Conservation (phyloP, 192 early-diverging fungal species). For the Coemansia sp. region DNA sequence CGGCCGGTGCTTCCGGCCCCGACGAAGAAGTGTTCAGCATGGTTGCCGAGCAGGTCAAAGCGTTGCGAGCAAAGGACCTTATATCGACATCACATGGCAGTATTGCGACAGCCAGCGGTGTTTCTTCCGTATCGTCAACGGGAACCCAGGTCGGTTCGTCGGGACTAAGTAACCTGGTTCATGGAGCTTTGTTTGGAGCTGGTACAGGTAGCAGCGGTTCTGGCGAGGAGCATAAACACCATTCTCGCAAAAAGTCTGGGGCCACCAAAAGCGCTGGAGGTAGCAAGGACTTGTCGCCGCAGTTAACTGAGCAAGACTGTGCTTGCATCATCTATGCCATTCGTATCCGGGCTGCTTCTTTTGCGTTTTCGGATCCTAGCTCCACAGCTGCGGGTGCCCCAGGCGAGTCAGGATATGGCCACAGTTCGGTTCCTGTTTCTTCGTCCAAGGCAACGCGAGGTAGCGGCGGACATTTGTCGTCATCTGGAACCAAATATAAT, state of each 20-base stretch:
- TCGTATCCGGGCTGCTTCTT: slow-evolving; percentile 50
- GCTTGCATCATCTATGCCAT: slow-evolving; percentile 53
- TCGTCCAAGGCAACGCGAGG: slow-evolving; percentile 33
- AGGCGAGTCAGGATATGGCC: slow-evolving; percentile 1
- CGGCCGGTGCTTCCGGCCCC: slow-evolving; percentile 39
- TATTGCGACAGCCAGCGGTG: slow-evolving; percentile 17
- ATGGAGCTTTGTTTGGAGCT: slow-evolving; percentile 40
- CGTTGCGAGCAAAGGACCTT: slow-evolving; percentile 45
- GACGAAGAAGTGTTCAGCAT: slow-evolving; percentile 50
- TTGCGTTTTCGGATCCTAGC: slow-evolving; percentile 45
- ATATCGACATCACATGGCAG: slow-evolving; percentile 25
- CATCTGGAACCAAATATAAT: neutral
- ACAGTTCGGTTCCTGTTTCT: slow-evolving; percentile 39
- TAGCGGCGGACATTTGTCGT: slow-evolving; percentile 28
- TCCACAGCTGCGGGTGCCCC: neutral
- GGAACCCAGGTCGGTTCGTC: slow-evolving; percentile 16
- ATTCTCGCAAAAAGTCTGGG: slow-evolving; percentile 46
- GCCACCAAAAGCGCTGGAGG: slow-evolving; percentile 12
- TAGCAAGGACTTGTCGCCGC: slow-evolving; percentile 20
- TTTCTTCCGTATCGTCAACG: slow-evolving; percentile 14
- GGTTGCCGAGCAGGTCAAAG: slow-evolving; percentile 44
- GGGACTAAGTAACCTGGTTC: slow-evolving; percentile 38
- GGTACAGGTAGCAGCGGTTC: neutral
- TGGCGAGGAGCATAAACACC: slow-evolving; percentile 30
- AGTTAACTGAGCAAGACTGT: slow-evolving; percentile 51